Evolutionary conservation across 306 rosid species (phyloP).

Genomic region (Mimosa bimucronata): DNA sequence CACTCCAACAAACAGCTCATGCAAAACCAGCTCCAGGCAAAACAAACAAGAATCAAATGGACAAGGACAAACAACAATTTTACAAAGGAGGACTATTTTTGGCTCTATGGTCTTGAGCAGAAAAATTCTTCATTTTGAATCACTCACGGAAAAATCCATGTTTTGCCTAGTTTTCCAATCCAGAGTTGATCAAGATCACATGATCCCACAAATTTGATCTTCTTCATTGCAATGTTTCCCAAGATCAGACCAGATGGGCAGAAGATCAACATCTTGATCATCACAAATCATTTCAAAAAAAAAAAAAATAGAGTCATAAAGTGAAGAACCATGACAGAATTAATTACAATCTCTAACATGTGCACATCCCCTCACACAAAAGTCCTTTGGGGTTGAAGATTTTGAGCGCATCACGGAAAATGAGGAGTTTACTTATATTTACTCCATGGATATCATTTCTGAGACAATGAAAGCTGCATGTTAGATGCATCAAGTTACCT

Average conservation of each 20-base stretch:
- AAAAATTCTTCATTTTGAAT: background rate
- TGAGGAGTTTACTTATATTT: background rate
- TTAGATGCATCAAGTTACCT: slow-evolving; percentile 1
- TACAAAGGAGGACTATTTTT: background rate
- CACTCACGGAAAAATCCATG: background rate
- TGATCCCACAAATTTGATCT: background rate
- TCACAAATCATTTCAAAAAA: background rate
- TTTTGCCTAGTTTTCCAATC: background rate
- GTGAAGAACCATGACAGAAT: background rate
- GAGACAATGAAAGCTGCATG: background rate
- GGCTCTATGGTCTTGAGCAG: background rate
- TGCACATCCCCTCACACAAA: background rate
- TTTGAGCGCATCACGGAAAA: background rate
- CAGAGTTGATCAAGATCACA: background rate
- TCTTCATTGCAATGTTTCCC: background rate
- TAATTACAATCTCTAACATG: background rate
- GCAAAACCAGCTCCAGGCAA: background rate
- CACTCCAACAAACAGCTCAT: background rate
- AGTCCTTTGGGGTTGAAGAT: background rate
- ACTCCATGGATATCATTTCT: background rate
- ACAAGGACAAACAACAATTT: background rate
- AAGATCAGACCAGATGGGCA: background rate
- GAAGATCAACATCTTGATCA: background rate
- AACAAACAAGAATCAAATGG: background rate
- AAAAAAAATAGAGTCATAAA: background rate